Base-by-base conservation (phyloP, 371 early-diverging fungal species). In the Mortierella polycephala region DNA sequence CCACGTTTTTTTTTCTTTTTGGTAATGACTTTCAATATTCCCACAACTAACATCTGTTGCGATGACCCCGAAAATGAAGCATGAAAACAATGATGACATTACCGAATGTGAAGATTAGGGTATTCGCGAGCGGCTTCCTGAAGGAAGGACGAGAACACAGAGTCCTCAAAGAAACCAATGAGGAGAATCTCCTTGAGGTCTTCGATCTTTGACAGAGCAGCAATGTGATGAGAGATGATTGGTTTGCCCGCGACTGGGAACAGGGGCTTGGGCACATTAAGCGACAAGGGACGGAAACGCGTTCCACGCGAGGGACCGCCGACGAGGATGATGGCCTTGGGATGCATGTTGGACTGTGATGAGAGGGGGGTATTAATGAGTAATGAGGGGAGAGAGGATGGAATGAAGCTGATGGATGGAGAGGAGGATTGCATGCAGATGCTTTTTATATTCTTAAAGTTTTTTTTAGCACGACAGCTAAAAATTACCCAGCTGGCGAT, bases 291-390 rank as follows among this genome's bases (percentile, higher is more conserved):
- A 50, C 98, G 91, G 89, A 98, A 98, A 54, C 97, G 92, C 11
- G 98, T 98, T 57, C 96, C 98, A 67, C 96, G 91, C 49, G 96
- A 96, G 40, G 98, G 98, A 7, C 99, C 99, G 81, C 99, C 99
- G 57, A 98, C 99, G 49, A 98, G 90, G 74, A 98, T 93, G 69
- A 97, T 89, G 47, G 96, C 97, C 84, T 97, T 97, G 82, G 85
- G 80, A 41, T 74, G 51, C 81, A 81, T 83, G 16, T 39, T 61
- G 40, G 4, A 30, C 30, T 30, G 30, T 30, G 30, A 30, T 30
- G 30, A 30, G 30, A 30, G 30, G 30, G 30, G 30, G 30, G 30
- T 30, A 30, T 30, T 30, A 30, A 30, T 30, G 1, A 30, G 30
- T 30, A 30, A 30, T 30, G 30, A 4, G 30, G 4, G 30, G 4